Evolutionary conservation across 108 stramenopile genomes (phyloP).

Genomic region (Bacterosira constricta): DNA sequence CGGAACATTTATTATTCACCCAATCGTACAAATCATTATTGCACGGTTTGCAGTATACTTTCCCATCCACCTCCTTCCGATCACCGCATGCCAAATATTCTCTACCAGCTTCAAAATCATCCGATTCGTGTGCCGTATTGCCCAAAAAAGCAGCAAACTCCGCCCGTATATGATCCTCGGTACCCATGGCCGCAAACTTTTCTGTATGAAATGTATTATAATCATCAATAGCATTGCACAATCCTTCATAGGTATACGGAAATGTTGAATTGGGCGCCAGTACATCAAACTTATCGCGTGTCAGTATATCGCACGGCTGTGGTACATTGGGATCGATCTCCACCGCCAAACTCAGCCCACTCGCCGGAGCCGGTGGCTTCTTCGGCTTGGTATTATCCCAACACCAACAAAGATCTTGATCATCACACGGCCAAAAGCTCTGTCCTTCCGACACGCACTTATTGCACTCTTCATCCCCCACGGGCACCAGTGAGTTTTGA

Average conservation of each 20-base stretch:
- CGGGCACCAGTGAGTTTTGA: conserved; percentile 34
- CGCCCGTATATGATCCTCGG: conserved; percentile 4
- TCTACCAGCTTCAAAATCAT: conserved; percentile 44
- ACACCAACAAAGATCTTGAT: conserved; percentile 32
- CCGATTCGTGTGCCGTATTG: conserved; percentile 42
- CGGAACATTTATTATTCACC: conserved; percentile 2
- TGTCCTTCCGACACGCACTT: conserved; percentile 20
- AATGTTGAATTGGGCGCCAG: conserved; percentile 41
- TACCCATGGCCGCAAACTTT: conserved; percentile 37
- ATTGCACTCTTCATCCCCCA: conserved; percentile 25
- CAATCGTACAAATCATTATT: conserved; percentile 33
- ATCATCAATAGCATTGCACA: conserved; percentile 30
- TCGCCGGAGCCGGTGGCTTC: conserved; percentile 39
- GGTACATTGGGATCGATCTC: conserved; percentile 3
- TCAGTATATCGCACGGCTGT: conserved; percentile 20
- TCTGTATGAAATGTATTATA: conserved; percentile 40
- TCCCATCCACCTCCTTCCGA: conserved; percentile 32
- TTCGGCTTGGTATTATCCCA: conserved; percentile 45
- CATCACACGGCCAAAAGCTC: conserved; percentile 38
- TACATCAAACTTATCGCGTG: conserved; percentile 7
- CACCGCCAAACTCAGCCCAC: too few species aligned
- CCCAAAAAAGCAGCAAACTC: conserved; percentile 46
- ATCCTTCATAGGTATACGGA: conserved; percentile 43
- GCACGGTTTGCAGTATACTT: conserved; percentile 40
- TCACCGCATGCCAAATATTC: conserved; percentile 47